Evolutionary conservation across 352 stramenopile genomes (phyloP), one percentile per base, ranked within the genome.

Genomic region (Elongisporangium anandrum): DNA sequence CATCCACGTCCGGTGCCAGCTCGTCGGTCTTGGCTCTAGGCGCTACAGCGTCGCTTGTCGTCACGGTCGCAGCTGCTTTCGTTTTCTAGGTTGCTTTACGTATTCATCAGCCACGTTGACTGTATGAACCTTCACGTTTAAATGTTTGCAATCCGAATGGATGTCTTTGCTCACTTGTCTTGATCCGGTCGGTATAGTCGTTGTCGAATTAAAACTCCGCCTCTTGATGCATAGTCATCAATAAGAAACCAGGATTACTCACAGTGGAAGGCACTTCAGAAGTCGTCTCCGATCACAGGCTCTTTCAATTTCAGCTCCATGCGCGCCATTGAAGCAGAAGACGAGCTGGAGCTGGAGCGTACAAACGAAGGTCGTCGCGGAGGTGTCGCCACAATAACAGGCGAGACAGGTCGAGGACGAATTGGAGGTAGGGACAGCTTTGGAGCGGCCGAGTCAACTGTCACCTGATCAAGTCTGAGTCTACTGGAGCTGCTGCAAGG

Each of bases 281-380:
- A 81, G 1, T 86, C 71, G 56, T 83, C 77, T 51, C 72, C 73
- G 10, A 87, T 65, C 38, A 75, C 67, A 0, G 70, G 65, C 22
- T 91, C 77, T 24, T 87, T 91, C 15, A 88, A 54, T 29, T 79
- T 88, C 3, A 88, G 66, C 53, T 88, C 69, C 2, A 81, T 54
- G 24, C 76, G 76, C 21, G 50, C 74, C 71, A 77, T 87, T 4
- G 34, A 45, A 0, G 34, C 34, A 45, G 34, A 45, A 2, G 34
- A 45, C 16, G 34, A 45, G 10, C 34, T 45, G 34, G 34, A 45
- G 4, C 34, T 17, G 1, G 34, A 17, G 34, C 34, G 34, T 17
- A 17, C 34, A 17, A 45, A 45, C 34, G 34, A 45, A 15, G 34
- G 34, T 45, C 34, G 34, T 45, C 34, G 34, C 5, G 34, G 34